Conservation (phyloP, 805 yeast genomes). For the Scheffersomyces coipomensis region DNA sequence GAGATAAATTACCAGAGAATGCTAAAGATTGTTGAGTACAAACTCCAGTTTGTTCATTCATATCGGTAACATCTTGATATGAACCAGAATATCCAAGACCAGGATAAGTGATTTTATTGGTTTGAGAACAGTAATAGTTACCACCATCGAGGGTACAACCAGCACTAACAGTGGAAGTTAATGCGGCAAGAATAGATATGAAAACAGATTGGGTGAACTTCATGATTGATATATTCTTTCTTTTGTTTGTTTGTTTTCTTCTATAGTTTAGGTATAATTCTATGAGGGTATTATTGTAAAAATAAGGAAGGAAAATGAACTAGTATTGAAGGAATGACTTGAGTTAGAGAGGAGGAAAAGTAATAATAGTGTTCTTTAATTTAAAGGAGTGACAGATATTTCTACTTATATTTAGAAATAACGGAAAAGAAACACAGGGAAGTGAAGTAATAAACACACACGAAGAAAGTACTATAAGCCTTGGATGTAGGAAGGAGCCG, state of each 20-base stretch:
- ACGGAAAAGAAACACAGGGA: not conserved
- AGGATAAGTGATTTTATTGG: constrained; percentile 62
- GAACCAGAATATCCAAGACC: constrained; percentile 85
- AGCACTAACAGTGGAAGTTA: constrained; percentile 22
- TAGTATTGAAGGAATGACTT: constrained; percentile 8
- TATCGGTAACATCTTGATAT: constrained; percentile 73
- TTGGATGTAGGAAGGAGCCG: not conserved
- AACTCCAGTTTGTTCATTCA: constrained; percentile 68
- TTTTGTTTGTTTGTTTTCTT: not conserved
- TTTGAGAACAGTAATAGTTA: constrained; percentile 79
- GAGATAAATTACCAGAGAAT: constrained; percentile 73
- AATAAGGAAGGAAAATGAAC: not conserved
- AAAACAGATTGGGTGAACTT: constrained; percentile 21
- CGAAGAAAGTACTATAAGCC: not conserved
- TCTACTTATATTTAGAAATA: not conserved
- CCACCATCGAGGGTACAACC: constrained; percentile 56
- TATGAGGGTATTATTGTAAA: no score
- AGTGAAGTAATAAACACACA: not conserved
- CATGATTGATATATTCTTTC: constrained; percentile 11
- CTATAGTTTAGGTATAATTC: no score
- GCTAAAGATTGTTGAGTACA: constrained; percentile 60
- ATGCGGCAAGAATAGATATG: constrained; percentile 18
- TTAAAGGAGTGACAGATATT: constrained; percentile 1
- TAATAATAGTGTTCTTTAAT: not conserved
- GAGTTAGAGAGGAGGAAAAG: no score